Conservation (phyloP, 2,329 filamentous ascomycete genomes). For the Neofusicoccum kwambonambiense region DNA sequence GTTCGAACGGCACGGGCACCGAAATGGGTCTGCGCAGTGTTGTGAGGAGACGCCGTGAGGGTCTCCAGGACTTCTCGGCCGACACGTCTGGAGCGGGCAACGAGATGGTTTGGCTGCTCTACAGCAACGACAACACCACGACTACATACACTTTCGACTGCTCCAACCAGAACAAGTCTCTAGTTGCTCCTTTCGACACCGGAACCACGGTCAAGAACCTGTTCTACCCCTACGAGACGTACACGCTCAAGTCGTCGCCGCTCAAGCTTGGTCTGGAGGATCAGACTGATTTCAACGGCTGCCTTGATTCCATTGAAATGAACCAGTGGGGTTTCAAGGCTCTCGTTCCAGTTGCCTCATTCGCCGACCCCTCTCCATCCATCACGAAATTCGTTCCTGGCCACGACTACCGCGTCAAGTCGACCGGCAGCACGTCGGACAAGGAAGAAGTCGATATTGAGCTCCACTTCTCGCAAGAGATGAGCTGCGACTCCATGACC, state of each 20-base stretch:
- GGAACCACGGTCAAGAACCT: constrained; percentile 61
- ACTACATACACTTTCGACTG: constrained; percentile 60
- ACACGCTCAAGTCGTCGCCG: constrained; percentile 49
- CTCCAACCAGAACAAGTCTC: constrained; percentile 45
- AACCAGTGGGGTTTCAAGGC: constrained; percentile 59
- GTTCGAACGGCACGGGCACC: constrained; percentile 25
- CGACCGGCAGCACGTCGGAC: constrained; percentile 42
- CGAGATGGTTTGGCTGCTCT: constrained; percentile 53
- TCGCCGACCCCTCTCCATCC: constrained; percentile 53
- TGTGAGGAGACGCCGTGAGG: constrained; percentile 15
- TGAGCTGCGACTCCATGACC: constrained; percentile 59
- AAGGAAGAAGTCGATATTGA: constrained; percentile 51
- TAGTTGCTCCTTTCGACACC: constrained; percentile 56
- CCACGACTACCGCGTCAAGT: constrained; percentile 58
- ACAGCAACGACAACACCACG: constrained; percentile 50
- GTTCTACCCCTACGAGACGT: constrained; percentile 61
- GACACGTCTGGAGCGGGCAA: constrained; percentile 37
- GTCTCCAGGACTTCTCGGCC: constrained; percentile 50
- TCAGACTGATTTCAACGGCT: constrained; percentile 53
- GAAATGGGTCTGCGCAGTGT: constrained; percentile 56
- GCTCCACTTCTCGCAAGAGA: constrained; percentile 59
- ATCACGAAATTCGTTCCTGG: constrained; percentile 61
- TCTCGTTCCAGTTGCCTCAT: constrained; percentile 56
- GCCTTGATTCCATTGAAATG: constrained; percentile 54
- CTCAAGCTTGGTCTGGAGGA: constrained; percentile 36